Evolutionary conservation across 768 basidiomycete species (phyloP), one percentile per base, ranked within the genome.

Genomic region (Suillus tomentosus): DNA sequence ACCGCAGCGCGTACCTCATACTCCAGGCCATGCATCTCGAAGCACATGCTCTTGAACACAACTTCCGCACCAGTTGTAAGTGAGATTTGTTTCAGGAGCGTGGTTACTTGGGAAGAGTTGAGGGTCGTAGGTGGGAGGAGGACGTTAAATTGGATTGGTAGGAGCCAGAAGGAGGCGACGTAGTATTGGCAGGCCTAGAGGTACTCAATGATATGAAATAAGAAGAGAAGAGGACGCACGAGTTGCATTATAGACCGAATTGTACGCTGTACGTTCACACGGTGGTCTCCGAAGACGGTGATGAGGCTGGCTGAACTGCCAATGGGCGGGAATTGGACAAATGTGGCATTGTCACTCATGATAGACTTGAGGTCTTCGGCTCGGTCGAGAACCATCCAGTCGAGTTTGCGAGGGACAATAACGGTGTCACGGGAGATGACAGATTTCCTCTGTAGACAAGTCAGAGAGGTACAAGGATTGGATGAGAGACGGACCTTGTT

Each of bases 341-440:
- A 98, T 5, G 96, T 96, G 8, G 94, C 95, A 67, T 98, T 98
- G 79, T 99, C 96, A 69, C 86, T 88, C 95, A 97, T 98, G 73
- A 95, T 86, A 5, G 88, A 83, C 77, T 89, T 94, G 71, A 99
- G 80, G 67, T 99, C 96, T 36, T 98, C 96, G 13, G 91, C 81
- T n/a, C 92, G 88, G 76, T 99, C 94, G n/a, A 92, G 93, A 62
- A 97, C 87, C 87, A 99, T 91, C 96, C 96, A 98, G 72, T 99
- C 96, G 66, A 99, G 83, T 76, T 99, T 99, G 66, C 96, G 90
- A 63, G 96, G 96, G 27, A 97, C 84, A 62, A 98, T 91, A 6
- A 95, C 93, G 17, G 94, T 95, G 74, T 99, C 96, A 65, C 94
- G 82, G 9, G 96, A 96, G 63, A 97, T 89, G 64, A 97, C 86